Base-by-base conservation (phyloP, 2,329 filamentous ascomycete species). In the Aspergillus luchuensis region DNA sequence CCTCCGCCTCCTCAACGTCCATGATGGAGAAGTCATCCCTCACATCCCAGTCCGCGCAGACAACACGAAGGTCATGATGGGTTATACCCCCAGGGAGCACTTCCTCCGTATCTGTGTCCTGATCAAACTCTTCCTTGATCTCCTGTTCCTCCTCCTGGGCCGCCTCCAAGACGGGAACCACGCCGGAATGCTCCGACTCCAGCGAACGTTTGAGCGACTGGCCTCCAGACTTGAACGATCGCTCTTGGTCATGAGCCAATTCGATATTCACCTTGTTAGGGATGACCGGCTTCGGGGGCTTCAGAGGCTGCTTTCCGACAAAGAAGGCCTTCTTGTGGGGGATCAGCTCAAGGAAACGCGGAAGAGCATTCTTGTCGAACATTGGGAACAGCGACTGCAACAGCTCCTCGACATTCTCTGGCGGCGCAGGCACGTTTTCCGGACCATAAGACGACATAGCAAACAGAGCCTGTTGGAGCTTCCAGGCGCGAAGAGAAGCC, bases 181-280 rank as follows among this genome's bases (percentile, higher is more conserved):
- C 76, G 25, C 84, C 84, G 61, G 87, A 82, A 50, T 86, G 84
- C 48, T 87, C 84, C 10, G 82, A 73, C 57, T 82, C 79, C 7
- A 80, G 75, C 10, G 77, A 74, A 28, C 79, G 76, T 66, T 85
- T 83, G 41, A 81, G 79, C 1, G 84, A 82, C 25, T 87, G 83
- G 0, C 88, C 88, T 0, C 87, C 83, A n/a, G 94, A 86, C 58
- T 88, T 87, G 74, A 98, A 99, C 25, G 85, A 82, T 68, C 92
- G 92, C 74, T 96, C 91, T 66, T 96, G 91, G 69, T 98, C 95
- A 50, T 86, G 84, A 2, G 91, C 90, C 36, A 98, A 81, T 63
- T 99, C 95, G 13, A 99, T 82, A 63, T 87, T 92, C 59, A 97
- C 84, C 76, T 99, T 99, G 19, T 90, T 93, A 0, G 92, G 92